phyloP scores from a whole-genome alignment of 1,284 basidiomycete species.

The Leccinum griseonigrum region DNA sequence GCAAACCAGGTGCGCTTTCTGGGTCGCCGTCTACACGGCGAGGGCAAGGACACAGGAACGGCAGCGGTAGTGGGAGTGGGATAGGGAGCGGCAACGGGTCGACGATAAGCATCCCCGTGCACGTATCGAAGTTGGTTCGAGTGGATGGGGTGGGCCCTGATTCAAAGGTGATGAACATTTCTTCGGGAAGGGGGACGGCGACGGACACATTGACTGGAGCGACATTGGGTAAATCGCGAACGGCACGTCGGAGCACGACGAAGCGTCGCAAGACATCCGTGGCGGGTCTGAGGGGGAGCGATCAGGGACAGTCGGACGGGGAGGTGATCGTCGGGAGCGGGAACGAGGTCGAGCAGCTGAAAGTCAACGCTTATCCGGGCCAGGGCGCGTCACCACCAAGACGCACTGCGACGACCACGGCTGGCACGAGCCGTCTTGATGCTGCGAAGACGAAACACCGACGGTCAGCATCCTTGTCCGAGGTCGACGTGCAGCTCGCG shows the following conservation, averaged over 20 bases:
- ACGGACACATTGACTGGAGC: neutral
- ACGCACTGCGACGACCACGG: neutral
- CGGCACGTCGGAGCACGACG: constrained; percentile 1
- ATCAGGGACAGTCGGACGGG: constrained; percentile 29
- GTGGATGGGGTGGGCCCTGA: constrained; percentile 9
- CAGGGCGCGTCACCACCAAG: neutral
- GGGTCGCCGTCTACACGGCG: neutral
- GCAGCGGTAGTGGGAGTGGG: no score
- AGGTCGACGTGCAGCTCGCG: no score
- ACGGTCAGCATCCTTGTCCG: no score
- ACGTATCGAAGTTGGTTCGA: neutral
- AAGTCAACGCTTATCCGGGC: neutral
- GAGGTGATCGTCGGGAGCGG: constrained; percentile 9
- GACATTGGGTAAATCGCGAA: neutral
- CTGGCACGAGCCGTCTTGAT: no score
- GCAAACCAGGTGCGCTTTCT: constrained; percentile 10
- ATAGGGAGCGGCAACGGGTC: constrained; percentile 3
- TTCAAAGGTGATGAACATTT: no score
- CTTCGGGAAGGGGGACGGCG: neutral
- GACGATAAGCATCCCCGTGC: neutral
- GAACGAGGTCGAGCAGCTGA: no score
- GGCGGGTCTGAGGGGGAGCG: constrained; percentile 26
- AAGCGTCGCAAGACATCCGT: constrained; percentile 19
- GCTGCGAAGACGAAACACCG: no score
- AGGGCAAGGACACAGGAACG: no score